Percentiles rank a stretch among this genome's conserved stretches.
Evolutionary conservation across 2,329 filamentous ascomycete genomes (phyloP).

Genomic region (Truncatella angustata): DNA sequence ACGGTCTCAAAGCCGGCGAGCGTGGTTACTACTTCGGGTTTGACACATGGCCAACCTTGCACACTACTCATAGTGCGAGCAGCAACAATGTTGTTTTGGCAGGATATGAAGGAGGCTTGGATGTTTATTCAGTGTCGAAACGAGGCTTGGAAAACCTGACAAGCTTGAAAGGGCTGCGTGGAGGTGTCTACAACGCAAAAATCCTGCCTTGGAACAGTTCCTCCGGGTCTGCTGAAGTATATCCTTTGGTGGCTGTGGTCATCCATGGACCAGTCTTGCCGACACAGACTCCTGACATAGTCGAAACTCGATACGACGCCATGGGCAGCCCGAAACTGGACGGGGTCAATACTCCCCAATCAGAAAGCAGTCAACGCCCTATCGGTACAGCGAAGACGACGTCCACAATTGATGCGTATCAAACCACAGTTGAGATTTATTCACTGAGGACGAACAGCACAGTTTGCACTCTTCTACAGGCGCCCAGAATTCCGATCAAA

Average conservation of each 20-base stretch:
- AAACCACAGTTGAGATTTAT: conserved; percentile 87
- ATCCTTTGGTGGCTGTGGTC: conserved; percentile 76
- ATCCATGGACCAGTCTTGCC: conserved; percentile 73
- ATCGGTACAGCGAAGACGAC: conserved; percentile 31
- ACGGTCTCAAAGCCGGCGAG: conserved; percentile 61
- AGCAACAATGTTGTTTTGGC: conserved; percentile 68
- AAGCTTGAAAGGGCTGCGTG: conserved; percentile 72
- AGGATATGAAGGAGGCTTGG: conserved; percentile 77
- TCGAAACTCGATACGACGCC: conserved; percentile 35
- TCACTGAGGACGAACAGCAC: conserved; percentile 74
- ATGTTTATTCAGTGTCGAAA: conserved; percentile 71
- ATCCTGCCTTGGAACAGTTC: conserved; percentile 67
- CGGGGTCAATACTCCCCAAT: conserved; percentile 39
- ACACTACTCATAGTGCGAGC: conserved; percentile 33
- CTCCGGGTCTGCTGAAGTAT: conserved; percentile 50
- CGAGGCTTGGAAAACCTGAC: conserved; percentile 69
- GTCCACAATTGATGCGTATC: conserved; percentile 60
- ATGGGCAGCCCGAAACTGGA: conserved; percentile 39
- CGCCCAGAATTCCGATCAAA: conserved; percentile 60
- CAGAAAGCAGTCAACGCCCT: conserved; percentile 37
- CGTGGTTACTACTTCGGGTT: conserved; percentile 79
- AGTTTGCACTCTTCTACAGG: conserved; percentile 71
- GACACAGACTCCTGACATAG: conserved; percentile 30
- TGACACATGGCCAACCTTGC: conserved; percentile 61
- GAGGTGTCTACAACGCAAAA: conserved; percentile 79